These are phyloP conservation scores for Moringa oleifera DNA, from an alignment of 345 rosid species.

Conservation along the genomic window DNA sequence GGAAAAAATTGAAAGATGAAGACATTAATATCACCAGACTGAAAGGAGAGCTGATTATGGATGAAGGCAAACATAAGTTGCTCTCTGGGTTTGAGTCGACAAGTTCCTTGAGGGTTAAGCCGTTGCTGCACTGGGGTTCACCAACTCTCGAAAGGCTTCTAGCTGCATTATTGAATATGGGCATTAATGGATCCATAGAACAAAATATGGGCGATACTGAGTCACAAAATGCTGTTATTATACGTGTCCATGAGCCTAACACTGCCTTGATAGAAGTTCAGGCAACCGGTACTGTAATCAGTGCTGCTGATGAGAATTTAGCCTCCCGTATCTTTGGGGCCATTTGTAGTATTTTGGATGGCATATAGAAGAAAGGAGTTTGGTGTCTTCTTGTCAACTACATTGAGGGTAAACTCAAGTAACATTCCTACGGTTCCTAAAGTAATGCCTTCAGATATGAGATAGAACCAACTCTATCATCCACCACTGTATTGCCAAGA, in stretches of 20 bases:
- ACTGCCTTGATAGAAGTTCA: conserved; percentile 41
- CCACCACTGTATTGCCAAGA: neutral
- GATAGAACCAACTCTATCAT: neutral
- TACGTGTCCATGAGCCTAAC: conserved; percentile 36
- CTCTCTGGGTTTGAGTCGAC: conserved; percentile 28
- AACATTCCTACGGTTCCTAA: neutral
- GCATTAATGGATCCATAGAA: conserved; percentile 43
- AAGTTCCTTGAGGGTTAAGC: conserved; percentile 20
- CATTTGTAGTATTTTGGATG: conserved; percentile 36
- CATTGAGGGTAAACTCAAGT: neutral
- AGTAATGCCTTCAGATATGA: neutral
- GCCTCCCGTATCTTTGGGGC: conserved; percentile 42
- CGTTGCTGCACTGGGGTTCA: conserved; percentile 44
- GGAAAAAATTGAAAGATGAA: conserved; percentile 39
- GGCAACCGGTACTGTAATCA: conserved; percentile 35
- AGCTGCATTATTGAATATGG: conserved; percentile 38
- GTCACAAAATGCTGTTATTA: conserved; percentile 14
- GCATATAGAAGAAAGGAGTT: conserved; percentile 24
- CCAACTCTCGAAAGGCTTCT: conserved; percentile 45
- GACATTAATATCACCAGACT: conserved; percentile 45
- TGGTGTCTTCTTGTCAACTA: neutral
- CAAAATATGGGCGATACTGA: conserved; percentile 21
- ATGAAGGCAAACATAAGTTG: conserved; percentile 40
- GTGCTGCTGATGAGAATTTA: conserved; percentile 38
- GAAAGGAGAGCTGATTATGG: conserved; percentile 50